These are phyloP conservation scores for Nicotiana paniculata DNA, from an alignment of 257 asterid species.

Conservation along the genomic window DNA sequence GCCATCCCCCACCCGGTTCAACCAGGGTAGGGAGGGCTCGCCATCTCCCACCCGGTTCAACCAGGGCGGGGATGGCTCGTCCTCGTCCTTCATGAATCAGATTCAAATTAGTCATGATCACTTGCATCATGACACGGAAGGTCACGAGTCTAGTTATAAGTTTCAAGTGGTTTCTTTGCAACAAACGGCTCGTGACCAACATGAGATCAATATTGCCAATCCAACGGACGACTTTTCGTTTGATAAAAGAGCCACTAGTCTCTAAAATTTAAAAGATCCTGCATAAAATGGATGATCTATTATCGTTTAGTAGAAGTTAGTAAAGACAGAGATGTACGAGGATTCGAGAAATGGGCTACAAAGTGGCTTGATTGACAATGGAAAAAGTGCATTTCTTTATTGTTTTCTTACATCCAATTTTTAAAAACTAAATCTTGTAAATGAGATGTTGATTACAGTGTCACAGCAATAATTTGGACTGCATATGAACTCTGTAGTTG, in stretches of 20 bases:
- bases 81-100: conserved; percentile 17
- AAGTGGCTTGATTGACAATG: too few relatives aligned
- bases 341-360: too few relatives aligned
- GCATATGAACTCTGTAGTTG: too few relatives aligned
- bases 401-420: not conserved
- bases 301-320: too few relatives aligned
- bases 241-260: conserved; percentile 17
- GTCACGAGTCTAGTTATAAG: conserved; percentile 9
- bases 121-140: conserved; percentile 10
- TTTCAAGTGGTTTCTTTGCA: conserved; percentile 35
- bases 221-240: conserved; percentile 47
- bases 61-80: conserved; percentile 15
- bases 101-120: conserved; percentile 29
- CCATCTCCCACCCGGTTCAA: conserved; percentile 25
- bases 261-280: not conserved
- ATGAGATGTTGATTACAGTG: not conserved
- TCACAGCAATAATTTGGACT: not conserved
- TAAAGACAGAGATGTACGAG: too few relatives aligned
- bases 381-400: not conserved
- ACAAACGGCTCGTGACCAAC: conserved; percentile 6
- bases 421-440: not conserved
- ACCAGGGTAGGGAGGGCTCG: conserved; percentile 17
- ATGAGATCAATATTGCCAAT: conserved; percentile 20
- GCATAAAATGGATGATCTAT: too few relatives aligned
- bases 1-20: conserved; percentile 34